phyloP scores from a whole-genome alignment of 352 stramenopile species.

The Globisporangium cylindrosporum region DNA sequence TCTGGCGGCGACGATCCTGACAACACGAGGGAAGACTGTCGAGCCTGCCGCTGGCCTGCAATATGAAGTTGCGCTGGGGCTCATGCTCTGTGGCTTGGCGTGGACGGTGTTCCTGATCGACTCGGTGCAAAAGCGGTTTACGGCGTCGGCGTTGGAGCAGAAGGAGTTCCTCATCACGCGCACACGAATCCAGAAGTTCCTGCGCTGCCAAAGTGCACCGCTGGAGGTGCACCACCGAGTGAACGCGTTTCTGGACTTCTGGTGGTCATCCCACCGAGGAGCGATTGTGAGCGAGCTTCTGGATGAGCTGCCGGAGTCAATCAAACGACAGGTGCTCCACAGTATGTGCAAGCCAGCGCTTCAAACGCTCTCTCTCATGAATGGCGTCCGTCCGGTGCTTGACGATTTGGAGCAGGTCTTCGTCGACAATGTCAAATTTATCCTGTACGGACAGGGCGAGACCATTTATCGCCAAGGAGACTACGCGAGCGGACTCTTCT shows the following conservation, averaged over 20 bases:
- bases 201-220: conserved; percentile 34
- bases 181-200: conserved; percentile 34
- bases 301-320: conserved; percentile 23
- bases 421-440: conserved; percentile 31
- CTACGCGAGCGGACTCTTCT: conserved; percentile 59
- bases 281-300: conserved; percentile 33
- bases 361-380: conserved; percentile 26
- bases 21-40: conserved; percentile 23
- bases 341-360: conserved; percentile 32
- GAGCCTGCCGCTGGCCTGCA: conserved; percentile 30
- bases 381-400: conserved; percentile 15
- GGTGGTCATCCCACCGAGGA: conserved; percentile 39
- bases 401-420: conserved; percentile 34
- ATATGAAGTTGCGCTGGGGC: conserved; percentile 26
- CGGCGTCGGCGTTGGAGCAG: conserved; percentile 33
- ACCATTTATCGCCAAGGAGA: conserved; percentile 38
- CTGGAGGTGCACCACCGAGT: conserved; percentile 31
- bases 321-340: conserved; percentile 29
- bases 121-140: conserved; percentile 42
- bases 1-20: conserved; percentile 23
- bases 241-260: conserved; percentile 43
- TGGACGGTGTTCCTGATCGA: conserved; percentile 39
- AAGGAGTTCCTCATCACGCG: conserved; percentile 35
- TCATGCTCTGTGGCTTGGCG: conserved; percentile 41
- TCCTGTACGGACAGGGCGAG: conserved; percentile 35